Conservation (phyloP, 805 yeast genomes). For the Suhomyces faveliae region DNA sequence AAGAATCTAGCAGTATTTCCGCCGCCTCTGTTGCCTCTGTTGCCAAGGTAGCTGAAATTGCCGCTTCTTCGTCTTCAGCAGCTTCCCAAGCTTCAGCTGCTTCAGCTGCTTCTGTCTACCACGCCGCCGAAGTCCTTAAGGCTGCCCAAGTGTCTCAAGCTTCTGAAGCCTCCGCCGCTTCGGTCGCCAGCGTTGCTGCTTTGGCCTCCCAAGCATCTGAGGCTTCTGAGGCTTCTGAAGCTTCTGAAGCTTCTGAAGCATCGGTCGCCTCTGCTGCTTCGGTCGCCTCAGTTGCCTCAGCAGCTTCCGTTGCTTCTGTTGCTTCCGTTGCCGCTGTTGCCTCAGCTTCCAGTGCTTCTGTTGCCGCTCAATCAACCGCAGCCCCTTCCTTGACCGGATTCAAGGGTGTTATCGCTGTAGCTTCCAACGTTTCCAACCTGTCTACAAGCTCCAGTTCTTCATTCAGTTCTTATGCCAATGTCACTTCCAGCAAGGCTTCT, state of each 20-base stretch:
- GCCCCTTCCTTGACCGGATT: constrained; percentile 20
- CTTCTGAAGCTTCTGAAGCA: constrained; percentile 17
- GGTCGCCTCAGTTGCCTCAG: constrained; percentile 19
- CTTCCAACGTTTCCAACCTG: constrained; percentile 33
- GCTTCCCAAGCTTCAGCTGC: constrained; percentile 19
- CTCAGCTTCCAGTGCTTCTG: constrained; percentile 9
- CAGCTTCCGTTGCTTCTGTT: constrained; percentile 15
- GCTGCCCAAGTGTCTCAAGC: constrained; percentile 2
- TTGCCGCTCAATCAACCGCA: constrained; percentile 9
- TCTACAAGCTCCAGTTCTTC: constrained; percentile 22
- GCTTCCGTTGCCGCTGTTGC: constrained; percentile 24
- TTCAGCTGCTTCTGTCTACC: constrained; percentile 28
- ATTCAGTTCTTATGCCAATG: constrained; percentile 15
- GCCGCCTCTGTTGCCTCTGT: constrained; percentile 16
- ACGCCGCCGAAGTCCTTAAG: constrained; percentile 21
- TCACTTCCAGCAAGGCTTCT: constrained; percentile 5
- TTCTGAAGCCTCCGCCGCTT: too few relatives aligned
- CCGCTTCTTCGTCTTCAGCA: constrained; percentile 18
- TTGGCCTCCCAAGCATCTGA: background rate
- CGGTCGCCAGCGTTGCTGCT: background rate
- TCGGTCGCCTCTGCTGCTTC: constrained; percentile 18
- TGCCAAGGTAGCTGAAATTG: too few relatives aligned
- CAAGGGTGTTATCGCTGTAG: constrained; percentile 40
- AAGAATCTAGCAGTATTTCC: constrained; percentile 35
- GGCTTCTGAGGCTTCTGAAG: constrained; percentile 12